Evolutionary conservation across 352 stramenopile species (phyloP), one percentile per base, ranked within the genome.

Genomic region (Globisporangium spinosum): DNA sequence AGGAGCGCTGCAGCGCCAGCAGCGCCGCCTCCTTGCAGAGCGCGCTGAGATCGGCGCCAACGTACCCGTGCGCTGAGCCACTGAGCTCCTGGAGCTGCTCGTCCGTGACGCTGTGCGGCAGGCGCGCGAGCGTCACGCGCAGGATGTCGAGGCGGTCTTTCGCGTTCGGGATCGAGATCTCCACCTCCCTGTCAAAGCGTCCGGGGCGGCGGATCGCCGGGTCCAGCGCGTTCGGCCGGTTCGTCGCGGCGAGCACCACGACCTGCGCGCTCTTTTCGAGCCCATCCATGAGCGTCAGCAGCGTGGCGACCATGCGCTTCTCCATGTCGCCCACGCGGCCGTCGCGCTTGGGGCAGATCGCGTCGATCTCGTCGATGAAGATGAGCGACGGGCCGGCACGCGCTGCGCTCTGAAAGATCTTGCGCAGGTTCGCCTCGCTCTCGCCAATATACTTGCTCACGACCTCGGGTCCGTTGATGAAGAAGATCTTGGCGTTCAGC

Each of bases 141-240:
- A 99, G 73, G 73, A 99, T 98, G 61, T 98, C 96, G 12, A 97
- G 73, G 10, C 97, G 89, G 22, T 96, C 96, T 7, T 85, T 76
- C 10, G 97, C 92, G 70, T 97, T 96, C 6, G 97, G 97, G 55
- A 99, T 96, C 8, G 89, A 86, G 70, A 99, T 98, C 77, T 98
- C 94, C 10, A 99, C 84, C 78, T 99, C 97, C 22, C 94, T 86
- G 71, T 99, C 97, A 65, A 99, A 99, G 27, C 97, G 87, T 9
- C 97, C 97, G 32, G 97, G 97, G 34, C 97, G 89, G 32, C 97
- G 82, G 5, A 99, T 82, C 1, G 96, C 95, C 13, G 94, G 85
- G 58, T 99, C 97, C 9, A 98, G 70, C 20, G 90, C 84, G 53
- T 97, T 89, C n/a, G 93, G 89, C 59, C 94, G 82, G 65, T 95